Evolutionary conservation across 768 basidiomycete species (phyloP).

Genomic region (Coprinellus micaceus): DNA sequence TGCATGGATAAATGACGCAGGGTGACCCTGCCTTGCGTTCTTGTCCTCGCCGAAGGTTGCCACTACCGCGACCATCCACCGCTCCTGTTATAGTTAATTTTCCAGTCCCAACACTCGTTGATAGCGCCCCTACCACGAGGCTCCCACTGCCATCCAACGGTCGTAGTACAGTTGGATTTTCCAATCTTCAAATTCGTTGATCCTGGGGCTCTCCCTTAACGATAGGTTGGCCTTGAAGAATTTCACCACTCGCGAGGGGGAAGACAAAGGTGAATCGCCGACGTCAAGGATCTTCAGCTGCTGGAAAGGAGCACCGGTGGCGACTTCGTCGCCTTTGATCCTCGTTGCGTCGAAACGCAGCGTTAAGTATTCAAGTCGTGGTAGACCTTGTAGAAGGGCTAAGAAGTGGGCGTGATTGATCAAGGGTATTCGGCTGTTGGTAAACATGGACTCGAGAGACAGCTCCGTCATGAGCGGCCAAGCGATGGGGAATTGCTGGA

Average conservation of each 20-base stretch:
- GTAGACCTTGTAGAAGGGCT: not conserved
- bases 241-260: not conserved
- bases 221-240: not conserved
- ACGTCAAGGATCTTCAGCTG: too few relatives aligned
- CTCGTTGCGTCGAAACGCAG: not conserved
- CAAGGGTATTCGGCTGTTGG: not conserved
- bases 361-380: not conserved
- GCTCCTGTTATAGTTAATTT: too few relatives aligned
- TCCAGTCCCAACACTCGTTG: too few relatives aligned
- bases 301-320: too few relatives aligned
- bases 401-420: not conserved
- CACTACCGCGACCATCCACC: too few relatives aligned
- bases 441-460: not conserved
- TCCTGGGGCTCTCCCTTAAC: too few relatives aligned
- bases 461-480: not conserved
- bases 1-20: too few relatives aligned
- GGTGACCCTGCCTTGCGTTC: too few relatives aligned
- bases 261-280: too few relatives aligned
- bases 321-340: not conserved
- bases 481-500: not conserved
- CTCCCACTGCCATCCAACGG: slow-evolving; percentile 7
- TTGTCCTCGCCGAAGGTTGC: too few relatives aligned
- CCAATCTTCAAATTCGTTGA: not conserved
- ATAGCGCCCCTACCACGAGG: slow-evolving; percentile 11
- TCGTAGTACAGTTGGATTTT: not conserved